Evolutionary conservation across 2,329 filamentous ascomycete genomes (phyloP).

Genomic region (Curvularia lunata): DNA sequence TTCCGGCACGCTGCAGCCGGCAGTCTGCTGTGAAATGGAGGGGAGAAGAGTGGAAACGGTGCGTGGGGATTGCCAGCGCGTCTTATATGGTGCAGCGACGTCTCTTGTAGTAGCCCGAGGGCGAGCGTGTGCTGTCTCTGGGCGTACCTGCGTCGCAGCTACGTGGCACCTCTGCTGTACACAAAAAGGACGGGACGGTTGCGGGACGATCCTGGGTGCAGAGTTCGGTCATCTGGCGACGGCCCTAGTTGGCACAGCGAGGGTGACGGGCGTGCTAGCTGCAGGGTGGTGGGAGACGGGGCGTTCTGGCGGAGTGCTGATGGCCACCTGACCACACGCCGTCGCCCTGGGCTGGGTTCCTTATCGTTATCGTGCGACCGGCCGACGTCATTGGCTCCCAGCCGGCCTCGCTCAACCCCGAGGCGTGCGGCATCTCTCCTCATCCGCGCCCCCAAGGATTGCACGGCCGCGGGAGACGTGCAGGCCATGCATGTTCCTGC

Average conservation of each 20-base stretch:
- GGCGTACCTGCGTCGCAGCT: conserved; percentile 44
- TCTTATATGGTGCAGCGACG: conserved; percentile 34
- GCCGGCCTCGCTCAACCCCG: conserved; percentile 3
- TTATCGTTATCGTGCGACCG: conserved; percentile 34
- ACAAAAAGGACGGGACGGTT: conserved; percentile 43
- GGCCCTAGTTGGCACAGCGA: conserved; percentile 25
- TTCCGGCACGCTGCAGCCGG: conserved; percentile 35
- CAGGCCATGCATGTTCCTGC: conserved; percentile 22
- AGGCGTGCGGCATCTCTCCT: conserved; percentile 13
- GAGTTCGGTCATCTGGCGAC: conserved; percentile 32
- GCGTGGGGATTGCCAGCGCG: conserved; percentile 19
- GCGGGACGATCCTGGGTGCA: conserved; percentile 48
- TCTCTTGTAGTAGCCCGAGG: conserved; percentile 30
- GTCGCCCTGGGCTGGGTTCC: conserved; percentile 12
- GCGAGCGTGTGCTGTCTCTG: conserved; percentile 35
- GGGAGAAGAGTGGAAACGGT: conserved; percentile 23
- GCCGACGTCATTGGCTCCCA: conserved; percentile 31
- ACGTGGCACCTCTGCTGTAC: conserved; percentile 49
- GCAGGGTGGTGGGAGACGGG: conserved; percentile 25
- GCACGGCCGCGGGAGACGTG: conserved; percentile 23
- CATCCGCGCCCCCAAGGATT: conserved; percentile 9
- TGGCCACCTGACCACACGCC: conserved; percentile 26
- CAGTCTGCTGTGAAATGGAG: conserved; percentile 26
- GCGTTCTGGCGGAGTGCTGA: conserved; percentile 6
- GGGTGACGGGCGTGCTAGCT: conserved; percentile 40